Conservation (phyloP, 2,329 filamentous ascomycete species). For the Ilyonectria sp. region DNA sequence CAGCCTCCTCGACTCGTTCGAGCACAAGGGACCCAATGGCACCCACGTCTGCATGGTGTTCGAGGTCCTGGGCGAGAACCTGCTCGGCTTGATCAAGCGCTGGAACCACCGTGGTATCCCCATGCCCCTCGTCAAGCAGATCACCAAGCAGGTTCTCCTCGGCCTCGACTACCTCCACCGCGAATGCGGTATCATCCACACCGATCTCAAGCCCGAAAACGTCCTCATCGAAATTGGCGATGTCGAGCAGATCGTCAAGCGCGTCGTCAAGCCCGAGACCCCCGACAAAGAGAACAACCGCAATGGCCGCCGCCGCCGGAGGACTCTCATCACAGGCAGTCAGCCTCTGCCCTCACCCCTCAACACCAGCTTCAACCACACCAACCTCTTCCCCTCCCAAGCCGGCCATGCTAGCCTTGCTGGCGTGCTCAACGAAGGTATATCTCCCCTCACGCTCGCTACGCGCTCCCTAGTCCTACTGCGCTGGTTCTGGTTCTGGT, state of each 20-base stretch:
- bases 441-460: conserved; percentile 41
- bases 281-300: conserved; percentile 88
- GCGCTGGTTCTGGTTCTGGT: background rate
- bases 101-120: conserved; percentile 99
- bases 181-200: conserved; percentile 99
- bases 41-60: conserved; percentile 99
- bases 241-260: conserved; percentile 98
- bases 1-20: conserved; percentile 95
- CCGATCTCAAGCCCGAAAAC: conserved; percentile 97
- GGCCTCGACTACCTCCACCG: conserved; percentile 97
- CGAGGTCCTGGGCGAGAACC: conserved; percentile 95
- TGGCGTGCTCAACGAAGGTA: conserved; percentile 87
- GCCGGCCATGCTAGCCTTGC: conserved; percentile 83
- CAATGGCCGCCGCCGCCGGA: conserved; percentile 89
- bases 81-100: conserved; percentile 95
- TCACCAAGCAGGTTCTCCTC: conserved; percentile 96
- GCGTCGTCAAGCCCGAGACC: conserved; percentile 87
- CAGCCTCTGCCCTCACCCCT: conserved; percentile 96
- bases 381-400: conserved; percentile 77
- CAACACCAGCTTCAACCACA: conserved; percentile 89
- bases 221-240: conserved; percentile 99
- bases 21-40: conserved; percentile 96
- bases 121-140: conserved; percentile 97
- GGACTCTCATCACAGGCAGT: conserved; percentile 96
- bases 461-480: background rate